These are phyloP conservation scores for Trichoderma sp. DNA, from an alignment of 2,329 filamentous ascomycete genomes.

Conservation along the genomic window DNA sequence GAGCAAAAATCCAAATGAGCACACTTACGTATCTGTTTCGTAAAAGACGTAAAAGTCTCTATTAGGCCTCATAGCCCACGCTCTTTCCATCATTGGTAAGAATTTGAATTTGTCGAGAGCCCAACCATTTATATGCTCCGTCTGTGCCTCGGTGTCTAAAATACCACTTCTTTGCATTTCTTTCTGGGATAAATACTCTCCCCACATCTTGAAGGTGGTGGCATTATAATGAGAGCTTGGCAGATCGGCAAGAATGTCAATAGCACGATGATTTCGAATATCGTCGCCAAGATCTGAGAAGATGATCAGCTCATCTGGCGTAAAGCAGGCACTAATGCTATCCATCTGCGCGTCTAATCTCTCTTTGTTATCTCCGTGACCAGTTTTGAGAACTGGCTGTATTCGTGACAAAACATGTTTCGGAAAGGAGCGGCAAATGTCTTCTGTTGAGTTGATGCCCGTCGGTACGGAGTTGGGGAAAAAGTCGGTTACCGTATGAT, in stretches of 20 bases:
- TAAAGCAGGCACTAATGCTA: conserved; percentile 55
- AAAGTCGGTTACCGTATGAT: conserved; percentile 36
- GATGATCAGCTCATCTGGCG: conserved; percentile 45
- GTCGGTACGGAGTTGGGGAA: conserved; percentile 33
- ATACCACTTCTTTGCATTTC: conserved; percentile 39
- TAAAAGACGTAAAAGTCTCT: conserved; percentile 59
- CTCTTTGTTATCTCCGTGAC: conserved; percentile 34
- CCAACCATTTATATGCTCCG: conserved; percentile 48
- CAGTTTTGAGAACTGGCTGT: conserved; percentile 40
- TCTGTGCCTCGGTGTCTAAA: conserved; percentile 36
- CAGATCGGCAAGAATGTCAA: conserved; percentile 50
- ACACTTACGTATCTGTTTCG: conserved; percentile 55
- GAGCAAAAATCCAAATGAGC: neutral
- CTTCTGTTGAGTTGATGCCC: conserved; percentile 29
- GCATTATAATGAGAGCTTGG: conserved; percentile 42
- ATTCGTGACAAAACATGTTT: conserved; percentile 37
- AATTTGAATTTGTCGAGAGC: conserved; percentile 60
- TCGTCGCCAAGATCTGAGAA: conserved; percentile 54
- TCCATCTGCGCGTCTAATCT: conserved; percentile 48
- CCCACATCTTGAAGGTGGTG: conserved; percentile 18
- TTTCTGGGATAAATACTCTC: conserved; percentile 44
- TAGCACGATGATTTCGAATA: conserved; percentile 44
- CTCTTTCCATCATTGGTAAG: conserved; percentile 54
- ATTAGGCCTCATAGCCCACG: conserved; percentile 48
- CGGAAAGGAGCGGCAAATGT: conserved; percentile 38